Evolutionary conservation across 352 stramenopile genomes (phyloP), one percentile per base, ranked within the genome.

Genomic region (Phytopythium ostracodes): DNA sequence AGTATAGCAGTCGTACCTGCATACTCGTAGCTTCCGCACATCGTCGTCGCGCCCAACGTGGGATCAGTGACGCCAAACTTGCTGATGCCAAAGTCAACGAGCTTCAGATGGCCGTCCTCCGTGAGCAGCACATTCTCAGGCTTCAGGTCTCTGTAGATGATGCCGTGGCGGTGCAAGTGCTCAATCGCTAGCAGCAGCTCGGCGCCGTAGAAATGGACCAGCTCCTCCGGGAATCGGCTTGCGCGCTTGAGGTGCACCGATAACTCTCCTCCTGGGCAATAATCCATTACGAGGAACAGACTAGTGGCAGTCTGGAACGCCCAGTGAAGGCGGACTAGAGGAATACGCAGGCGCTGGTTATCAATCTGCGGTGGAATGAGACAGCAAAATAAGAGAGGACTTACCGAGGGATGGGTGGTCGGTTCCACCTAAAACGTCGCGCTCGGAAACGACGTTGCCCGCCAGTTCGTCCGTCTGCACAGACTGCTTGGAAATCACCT

Each of bases 71-170:
- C 85, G 17, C 84, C 84, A 60, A 92, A 92, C 66, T 92, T 94
- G 66, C 84, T 89, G 50, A 94, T 72, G 6, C 85, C 85, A 71
- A 94, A 94, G 63, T 94, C 85, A 12, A 91, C 81, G 10, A 94
- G 73, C 60, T 92, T 93, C 1, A 92, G 40, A 42, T 92, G 85
- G 9, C 85, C 85, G 53, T 80, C 64, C 35, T 63, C 77, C 0
- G 78, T 85, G 10, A 94, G 67, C 18, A 93, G 62, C 31, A 93
- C 63, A 53, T 93, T 92, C 55, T 93, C 80, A 9, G 84, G 82
- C 56, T 96, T 96, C 29, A 95, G 67, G 64, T 96, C 86, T 31
- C 87, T 71, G 61, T 95, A 92, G 33, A 92, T 66, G 57, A 96
- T 91, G 33, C 85, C 87, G 33, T 94, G 87, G 25, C 84, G 84